A percentile compares a stretch with the other conserved stretches of the same genome.
These are phyloP conservation scores for Solanum chacoense DNA, from an alignment of 305 asterid species.

Conservation along the genomic window DNA sequence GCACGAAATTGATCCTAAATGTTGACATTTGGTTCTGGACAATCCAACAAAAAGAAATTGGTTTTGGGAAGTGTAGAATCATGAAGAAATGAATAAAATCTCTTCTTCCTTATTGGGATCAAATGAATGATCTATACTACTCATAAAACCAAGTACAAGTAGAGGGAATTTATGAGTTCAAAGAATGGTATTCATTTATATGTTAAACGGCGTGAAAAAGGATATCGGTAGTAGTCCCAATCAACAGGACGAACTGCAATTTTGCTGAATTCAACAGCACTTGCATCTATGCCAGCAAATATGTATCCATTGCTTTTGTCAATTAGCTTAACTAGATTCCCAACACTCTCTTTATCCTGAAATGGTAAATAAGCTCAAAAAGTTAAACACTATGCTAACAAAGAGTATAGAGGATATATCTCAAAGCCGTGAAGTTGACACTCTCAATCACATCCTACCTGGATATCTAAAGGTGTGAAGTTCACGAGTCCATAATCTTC, in stretches of 20 bases:
- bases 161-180: neutral
- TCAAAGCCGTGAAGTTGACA: neutral
- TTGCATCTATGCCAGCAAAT: slow-evolving; percentile 75
- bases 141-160: neutral
- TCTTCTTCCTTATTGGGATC: neutral
- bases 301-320: slow-evolving; percentile 94
- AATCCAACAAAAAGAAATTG: neutral
- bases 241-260: slow-evolving; percentile 70
- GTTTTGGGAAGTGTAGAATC: neutral
- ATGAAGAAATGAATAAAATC: neutral
- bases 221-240: slow-evolving; percentile 97
- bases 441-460: slow-evolving; percentile 32
- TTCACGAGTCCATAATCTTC: slow-evolving; percentile 70
- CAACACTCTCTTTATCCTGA: slow-evolving; percentile 95
- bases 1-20: neutral
- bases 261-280: slow-evolving; percentile 91
- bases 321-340: slow-evolving; percentile 72
- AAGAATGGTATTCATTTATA: neutral
- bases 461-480: slow-evolving; percentile 86
- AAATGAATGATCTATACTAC: neutral
- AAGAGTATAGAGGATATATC: neutral
- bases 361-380: slow-evolving; percentile 1
- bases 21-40: neutral
- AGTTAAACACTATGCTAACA: neutral
- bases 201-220: slow-evolving; percentile 26